phyloP scores from a whole-genome alignment of 2,329 filamentous ascomycete species.

The Albophoma yamanashiensis region DNA sequence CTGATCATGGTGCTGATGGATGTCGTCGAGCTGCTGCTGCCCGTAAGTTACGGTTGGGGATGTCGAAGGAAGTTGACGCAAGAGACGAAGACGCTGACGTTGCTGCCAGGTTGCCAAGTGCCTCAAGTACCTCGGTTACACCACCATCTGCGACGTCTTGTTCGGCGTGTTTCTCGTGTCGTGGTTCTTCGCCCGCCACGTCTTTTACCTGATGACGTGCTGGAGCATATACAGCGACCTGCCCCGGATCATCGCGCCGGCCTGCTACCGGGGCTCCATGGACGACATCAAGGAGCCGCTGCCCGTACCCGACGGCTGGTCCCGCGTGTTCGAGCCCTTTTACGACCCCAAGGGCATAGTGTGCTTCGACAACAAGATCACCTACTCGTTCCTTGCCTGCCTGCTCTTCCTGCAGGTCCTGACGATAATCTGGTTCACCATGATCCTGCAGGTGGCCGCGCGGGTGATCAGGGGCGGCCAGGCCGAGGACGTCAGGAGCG shows the following conservation, averaged over 20 bases:
- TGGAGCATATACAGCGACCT: conserved; percentile 69
- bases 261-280: conserved; percentile 58
- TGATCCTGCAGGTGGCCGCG: conserved; percentile 75
- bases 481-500: conserved; percentile 80
- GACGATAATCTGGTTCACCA: conserved; percentile 77
- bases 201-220: conserved; percentile 68
- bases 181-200: conserved; percentile 77
- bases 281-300: conserved; percentile 44
- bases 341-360: conserved; percentile 59
- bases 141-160: conserved; percentile 64
- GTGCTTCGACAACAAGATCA: conserved; percentile 70
- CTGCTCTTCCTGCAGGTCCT: conserved; percentile 71
- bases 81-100: neutral
- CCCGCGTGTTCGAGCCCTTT: conserved; percentile 66
- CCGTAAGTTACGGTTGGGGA: conserved; percentile 41
- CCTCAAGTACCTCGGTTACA: conserved; percentile 78
- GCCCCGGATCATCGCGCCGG: conserved; percentile 49
- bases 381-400: conserved; percentile 64
- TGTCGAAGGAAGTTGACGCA: neutral
- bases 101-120: conserved; percentile 67
- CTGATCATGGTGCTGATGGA: conserved; percentile 91
- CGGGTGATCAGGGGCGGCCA: conserved; percentile 65
- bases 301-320: conserved; percentile 35
- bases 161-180: conserved; percentile 79
- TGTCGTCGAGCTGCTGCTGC: conserved; percentile 77